Conservation (phyloP, 441 rosid species). For the Pelargonium cotyledonis region DNA sequence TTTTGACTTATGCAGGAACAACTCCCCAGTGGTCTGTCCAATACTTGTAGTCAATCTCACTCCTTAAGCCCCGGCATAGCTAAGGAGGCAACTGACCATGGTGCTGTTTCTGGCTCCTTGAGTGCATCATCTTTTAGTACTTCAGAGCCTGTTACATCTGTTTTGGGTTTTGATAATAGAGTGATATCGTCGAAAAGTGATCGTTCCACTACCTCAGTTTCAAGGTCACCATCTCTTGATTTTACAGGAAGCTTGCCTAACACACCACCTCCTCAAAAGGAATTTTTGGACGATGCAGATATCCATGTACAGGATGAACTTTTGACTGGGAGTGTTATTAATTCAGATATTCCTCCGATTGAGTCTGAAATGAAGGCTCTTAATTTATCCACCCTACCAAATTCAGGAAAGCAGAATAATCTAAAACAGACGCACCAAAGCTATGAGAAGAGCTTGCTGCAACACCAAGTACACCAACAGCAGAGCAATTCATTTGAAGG, state of each 20-base stretch:
- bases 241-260: conserved; percentile 20
- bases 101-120: conserved; percentile 29
- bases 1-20: conserved; percentile 34
- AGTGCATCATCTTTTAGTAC: conserved; percentile 19
- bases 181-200: conserved; percentile 14
- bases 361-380: conserved; percentile 35
- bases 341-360: conserved; percentile 21
- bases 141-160: conserved; percentile 23
- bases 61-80: conserved; percentile 34
- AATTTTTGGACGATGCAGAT: conserved; percentile 14
- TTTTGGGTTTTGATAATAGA: conserved; percentile 18
- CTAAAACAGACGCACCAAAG: conserved; percentile 28
- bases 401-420: conserved; percentile 23
- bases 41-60: conserved; percentile 35
- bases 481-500: conserved; percentile 31
- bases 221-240: conserved; percentile 19
- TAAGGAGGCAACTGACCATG: conserved; percentile 28
- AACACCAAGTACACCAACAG: conserved; percentile 30
- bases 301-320: conserved; percentile 13
- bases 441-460: conserved; percentile 15
- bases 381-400: conserved; percentile 29
- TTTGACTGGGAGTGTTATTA: conserved; percentile 17
- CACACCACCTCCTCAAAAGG: conserved; percentile 16
- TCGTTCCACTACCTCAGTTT: conserved; percentile 18
- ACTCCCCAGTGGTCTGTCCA: conserved; percentile 29